Percentiles rank a stretch among this genome's conserved stretches.
phyloP scores from a whole-genome alignment of 2,329 filamentous ascomycete species.

The Fonsecaea nubica region DNA sequence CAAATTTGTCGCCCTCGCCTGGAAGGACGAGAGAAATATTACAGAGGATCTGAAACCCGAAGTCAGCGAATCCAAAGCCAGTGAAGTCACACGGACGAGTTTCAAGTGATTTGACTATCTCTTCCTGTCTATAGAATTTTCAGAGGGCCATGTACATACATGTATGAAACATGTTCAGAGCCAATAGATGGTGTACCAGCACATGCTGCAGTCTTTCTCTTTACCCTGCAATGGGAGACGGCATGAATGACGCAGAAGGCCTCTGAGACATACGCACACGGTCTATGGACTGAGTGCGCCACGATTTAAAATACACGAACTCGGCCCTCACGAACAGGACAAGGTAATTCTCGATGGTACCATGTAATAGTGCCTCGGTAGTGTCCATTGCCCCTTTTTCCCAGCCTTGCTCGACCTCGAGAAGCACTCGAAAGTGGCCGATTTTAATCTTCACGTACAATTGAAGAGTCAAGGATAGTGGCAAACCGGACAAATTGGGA shows the following conservation, averaged over 20 bases:
- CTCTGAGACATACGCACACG: not conserved
- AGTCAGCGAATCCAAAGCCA: constrained; percentile 35
- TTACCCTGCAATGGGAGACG: not conserved
- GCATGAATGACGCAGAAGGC: not conserved
- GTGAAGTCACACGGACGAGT: constrained; percentile 30
- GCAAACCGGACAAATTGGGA: too few species aligned
- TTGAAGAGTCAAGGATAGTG: too few species aligned
- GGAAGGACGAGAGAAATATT: constrained; percentile 68
- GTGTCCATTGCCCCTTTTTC: not conserved
- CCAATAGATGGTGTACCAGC: not conserved
- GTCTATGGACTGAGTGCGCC: not conserved
- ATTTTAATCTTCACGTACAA: too few species aligned
- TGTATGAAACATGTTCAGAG: not conserved
- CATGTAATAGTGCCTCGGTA: not conserved
- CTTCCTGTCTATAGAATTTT: not conserved
- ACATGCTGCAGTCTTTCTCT: not conserved
- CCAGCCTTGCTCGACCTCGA: not conserved
- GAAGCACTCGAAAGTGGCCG: too few species aligned
- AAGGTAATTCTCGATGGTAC: not conserved
- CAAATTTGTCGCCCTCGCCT: constrained; percentile 67
- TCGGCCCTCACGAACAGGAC: not conserved
- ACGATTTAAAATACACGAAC: too few species aligned
- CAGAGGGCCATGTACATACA: constrained; percentile 10
- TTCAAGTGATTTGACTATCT: constrained; percentile 3
- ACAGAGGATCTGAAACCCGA: constrained; percentile 61